Conservation (phyloP, 768 basidiomycete species). For the Mycena amicta region DNA sequence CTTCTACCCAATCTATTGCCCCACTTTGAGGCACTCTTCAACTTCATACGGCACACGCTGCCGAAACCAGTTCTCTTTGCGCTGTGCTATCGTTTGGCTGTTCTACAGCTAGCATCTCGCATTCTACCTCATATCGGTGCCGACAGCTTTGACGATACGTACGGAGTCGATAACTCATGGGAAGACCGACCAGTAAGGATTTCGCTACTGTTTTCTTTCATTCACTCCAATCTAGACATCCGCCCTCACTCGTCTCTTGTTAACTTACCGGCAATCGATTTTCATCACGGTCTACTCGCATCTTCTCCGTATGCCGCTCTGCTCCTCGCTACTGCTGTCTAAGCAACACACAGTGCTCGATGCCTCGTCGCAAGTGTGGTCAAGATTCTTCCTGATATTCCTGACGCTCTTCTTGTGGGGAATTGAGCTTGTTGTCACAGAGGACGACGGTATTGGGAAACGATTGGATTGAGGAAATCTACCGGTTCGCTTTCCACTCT, state of each 20-base stretch:
- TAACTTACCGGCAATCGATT: constrained; percentile 83
- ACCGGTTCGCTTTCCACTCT: constrained; percentile 70
- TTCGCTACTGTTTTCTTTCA: not conserved
- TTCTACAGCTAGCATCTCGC: constrained; percentile 79
- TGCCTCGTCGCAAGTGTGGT: constrained; percentile 90
- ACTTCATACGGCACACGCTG: constrained; percentile 83
- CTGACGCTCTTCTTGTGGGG: constrained; percentile 85
- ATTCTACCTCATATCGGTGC: constrained; percentile 85
- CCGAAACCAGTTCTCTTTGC: constrained; percentile 84
- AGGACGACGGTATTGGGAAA: constrained; percentile 62
- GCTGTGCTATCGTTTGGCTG: constrained; percentile 76
- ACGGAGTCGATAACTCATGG: constrained; percentile 65
- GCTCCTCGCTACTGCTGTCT: not conserved
- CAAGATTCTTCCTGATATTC: constrained; percentile 91
- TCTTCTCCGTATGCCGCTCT: constrained; percentile 58
- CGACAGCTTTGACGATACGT: constrained; percentile 75
- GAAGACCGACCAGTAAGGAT: constrained; percentile 70
- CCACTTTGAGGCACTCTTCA: constrained; percentile 75
- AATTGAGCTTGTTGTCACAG: constrained; percentile 76
- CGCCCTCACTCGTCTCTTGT: constrained; percentile 67
- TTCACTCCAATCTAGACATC: constrained; percentile 58
- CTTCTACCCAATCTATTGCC: constrained; percentile 79
- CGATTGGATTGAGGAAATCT: constrained; percentile 69
- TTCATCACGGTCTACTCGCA: constrained; percentile 89
- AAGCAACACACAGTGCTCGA: constrained; percentile 63